Conservation (phyloP, 208 protist species). For the Herpetomonas tarakana region DNA sequence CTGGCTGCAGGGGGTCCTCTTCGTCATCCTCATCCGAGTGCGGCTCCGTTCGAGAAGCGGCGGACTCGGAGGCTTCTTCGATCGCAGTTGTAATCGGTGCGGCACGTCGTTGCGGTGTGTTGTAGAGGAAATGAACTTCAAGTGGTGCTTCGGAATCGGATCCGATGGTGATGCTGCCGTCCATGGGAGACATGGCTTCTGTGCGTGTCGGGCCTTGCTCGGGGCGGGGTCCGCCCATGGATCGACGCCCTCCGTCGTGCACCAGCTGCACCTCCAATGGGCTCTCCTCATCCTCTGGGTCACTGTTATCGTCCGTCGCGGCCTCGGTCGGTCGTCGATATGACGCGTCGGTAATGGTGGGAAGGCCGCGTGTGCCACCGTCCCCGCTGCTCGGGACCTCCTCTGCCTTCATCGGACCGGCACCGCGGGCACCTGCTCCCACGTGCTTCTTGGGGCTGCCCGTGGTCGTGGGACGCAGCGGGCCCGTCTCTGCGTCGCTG, state of each 20-base stretch:
- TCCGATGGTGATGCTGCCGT: constrained; percentile 4
- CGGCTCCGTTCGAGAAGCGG: background rate
- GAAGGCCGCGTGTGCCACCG: too few species aligned
- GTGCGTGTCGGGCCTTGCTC: background rate
- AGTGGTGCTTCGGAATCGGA: constrained; percentile 19
- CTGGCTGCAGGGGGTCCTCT: constrained; percentile 9
- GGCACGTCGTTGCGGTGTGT: background rate
- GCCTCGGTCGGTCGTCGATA: too few species aligned
- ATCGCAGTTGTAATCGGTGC: background rate
- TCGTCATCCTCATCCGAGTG: constrained; percentile 15
- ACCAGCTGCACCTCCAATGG: constrained; percentile 17
- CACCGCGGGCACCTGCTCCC: too few species aligned
- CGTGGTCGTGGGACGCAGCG: background rate
- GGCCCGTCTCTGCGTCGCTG: constrained; percentile 4
- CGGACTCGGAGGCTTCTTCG: constrained; percentile 1
- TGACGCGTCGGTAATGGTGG: too few species aligned
- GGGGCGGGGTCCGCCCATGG: background rate
- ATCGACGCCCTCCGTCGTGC: constrained; percentile 10
- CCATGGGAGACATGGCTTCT: constrained; percentile 1
- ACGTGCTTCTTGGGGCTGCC: background rate
- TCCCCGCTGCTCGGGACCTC: too few species aligned
- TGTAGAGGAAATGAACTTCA: constrained; percentile 14
- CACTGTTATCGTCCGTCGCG: background rate
- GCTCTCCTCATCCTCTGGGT: constrained; percentile 9
- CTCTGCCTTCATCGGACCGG: too few species aligned